These are phyloP conservation scores for Aureobasidium sp. DNA, from an alignment of 2,329 filamentous ascomycete species.

Conservation along the genomic window DNA sequence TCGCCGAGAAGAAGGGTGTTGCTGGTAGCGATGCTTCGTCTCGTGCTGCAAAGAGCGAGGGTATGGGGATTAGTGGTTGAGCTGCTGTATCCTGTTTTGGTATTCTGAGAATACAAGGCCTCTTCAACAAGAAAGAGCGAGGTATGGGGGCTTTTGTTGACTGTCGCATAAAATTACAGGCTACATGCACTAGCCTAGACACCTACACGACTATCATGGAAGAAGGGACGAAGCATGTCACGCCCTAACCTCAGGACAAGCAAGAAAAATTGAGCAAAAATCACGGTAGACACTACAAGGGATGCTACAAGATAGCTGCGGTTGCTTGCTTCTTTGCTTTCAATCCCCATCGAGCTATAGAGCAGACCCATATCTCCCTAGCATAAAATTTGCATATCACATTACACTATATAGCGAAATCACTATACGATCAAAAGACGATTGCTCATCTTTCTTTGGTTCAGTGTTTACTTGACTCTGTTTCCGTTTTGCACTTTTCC, in stretches of 20 bases:
- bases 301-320: neutral
- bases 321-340: neutral
- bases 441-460: neutral
- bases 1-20: slow-evolving; percentile 19
- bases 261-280: neutral
- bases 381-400: neutral
- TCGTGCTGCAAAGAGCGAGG: neutral
- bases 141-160: neutral
- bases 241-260: neutral
- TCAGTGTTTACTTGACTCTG: too few species aligned
- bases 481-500: too few species aligned
- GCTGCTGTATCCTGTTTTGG: neutral
- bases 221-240: neutral
- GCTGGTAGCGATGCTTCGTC: neutral
- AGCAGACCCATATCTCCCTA: neutral
- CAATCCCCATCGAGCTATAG: neutral
- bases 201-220: neutral
- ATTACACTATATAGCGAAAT: neutral
- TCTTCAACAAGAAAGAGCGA: neutral
- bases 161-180: neutral
- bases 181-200: neutral
- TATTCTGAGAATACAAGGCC: neutral
- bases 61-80: neutral
- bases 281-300: neutral
- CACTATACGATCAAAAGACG: neutral